These are phyloP conservation scores for Fusarium sp. DNA, from an alignment of 2,329 filamentous ascomycete genomes.

Conservation along the genomic window DNA sequence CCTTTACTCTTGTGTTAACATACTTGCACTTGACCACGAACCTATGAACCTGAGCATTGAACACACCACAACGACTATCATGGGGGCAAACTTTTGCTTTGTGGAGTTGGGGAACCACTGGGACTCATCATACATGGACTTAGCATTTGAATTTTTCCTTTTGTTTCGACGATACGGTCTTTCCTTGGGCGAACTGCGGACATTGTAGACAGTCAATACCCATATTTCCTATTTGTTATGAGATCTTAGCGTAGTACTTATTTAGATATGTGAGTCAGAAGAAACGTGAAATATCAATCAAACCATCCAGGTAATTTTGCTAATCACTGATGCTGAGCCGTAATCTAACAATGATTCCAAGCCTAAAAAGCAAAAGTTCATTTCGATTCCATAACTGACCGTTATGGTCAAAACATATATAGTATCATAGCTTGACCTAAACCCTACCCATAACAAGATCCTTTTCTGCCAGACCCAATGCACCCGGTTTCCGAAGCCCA, in stretches of 20 bases:
- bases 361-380: slow-evolving; percentile 31
- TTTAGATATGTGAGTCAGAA: slow-evolving; percentile 8
- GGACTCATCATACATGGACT: slow-evolving; percentile 36
- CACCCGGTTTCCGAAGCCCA: slow-evolving; percentile 60
- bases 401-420: slow-evolving; percentile 22
- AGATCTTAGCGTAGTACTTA: slow-evolving; percentile 4
- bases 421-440: slow-evolving; percentile 28
- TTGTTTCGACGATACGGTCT: slow-evolving; percentile 30
- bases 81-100: slow-evolving; percentile 36
- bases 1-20: slow-evolving; percentile 11
- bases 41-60: slow-evolving; percentile 26
- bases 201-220: slow-evolving; percentile 46
- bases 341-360: neutral
- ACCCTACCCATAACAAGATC: slow-evolving; percentile 30
- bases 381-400: slow-evolving; percentile 32
- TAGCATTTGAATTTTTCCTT: slow-evolving; percentile 33
- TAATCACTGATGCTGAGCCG: neutral
- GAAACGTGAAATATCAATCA: neutral
- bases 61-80: slow-evolving; percentile 30
- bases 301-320: neutral
- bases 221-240: slow-evolving; percentile 41
- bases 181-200: slow-evolving; percentile 40
- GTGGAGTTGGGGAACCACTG: slow-evolving; percentile 39
- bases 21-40: slow-evolving; percentile 19
- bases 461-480: slow-evolving; percentile 33